A percentile compares a stretch with the other conserved stretches of the same genome.
Conservation (phyloP, 371 early-diverging fungal genomes). For the Mortierella sp. region DNA sequence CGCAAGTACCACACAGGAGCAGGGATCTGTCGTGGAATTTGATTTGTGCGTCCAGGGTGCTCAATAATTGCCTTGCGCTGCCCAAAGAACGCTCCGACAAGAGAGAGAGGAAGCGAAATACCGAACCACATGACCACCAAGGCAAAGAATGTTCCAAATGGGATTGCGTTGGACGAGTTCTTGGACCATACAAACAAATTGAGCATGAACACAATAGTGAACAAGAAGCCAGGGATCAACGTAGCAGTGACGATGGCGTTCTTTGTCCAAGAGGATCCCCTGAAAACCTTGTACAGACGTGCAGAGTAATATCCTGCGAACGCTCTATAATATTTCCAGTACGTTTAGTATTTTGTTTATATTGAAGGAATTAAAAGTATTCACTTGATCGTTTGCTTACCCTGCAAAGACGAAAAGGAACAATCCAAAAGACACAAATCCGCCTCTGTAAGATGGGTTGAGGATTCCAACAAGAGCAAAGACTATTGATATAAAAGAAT, state of each 20-base stretch:
- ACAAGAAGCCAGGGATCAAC: conserved; percentile 62
- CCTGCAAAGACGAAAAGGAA: conserved; percentile 81
- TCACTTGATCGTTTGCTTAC: conserved; percentile 60
- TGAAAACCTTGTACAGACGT: conserved; percentile 81
- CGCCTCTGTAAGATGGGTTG: conserved; percentile 86
- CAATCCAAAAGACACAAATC: conserved; percentile 75
- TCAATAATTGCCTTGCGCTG: conserved; percentile 75
- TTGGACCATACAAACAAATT: conserved; percentile 84
- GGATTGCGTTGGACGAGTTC: conserved; percentile 84
- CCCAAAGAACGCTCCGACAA: conserved; percentile 85
- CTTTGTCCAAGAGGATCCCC: conserved; percentile 79
- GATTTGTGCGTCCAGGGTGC: conserved; percentile 91
- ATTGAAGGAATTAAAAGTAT: too few species aligned
- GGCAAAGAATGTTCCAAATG: conserved; percentile 85
- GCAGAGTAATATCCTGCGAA: conserved; percentile 84
- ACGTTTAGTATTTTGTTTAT: not conserved
- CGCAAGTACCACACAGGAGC: conserved; percentile 82
- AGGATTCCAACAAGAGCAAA: conserved; percentile 84
- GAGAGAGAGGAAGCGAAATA: conserved; percentile 78
- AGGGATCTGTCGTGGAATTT: conserved; percentile 94
- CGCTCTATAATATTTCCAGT: conserved; percentile 38
- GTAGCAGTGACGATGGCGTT: conserved; percentile 75
- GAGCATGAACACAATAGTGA: conserved; percentile 65
- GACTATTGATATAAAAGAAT: conserved; percentile 37
- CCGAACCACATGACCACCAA: conserved; percentile 82